Conservation (phyloP, 768 basidiomycete species). For the Termitomyces sp. region DNA sequence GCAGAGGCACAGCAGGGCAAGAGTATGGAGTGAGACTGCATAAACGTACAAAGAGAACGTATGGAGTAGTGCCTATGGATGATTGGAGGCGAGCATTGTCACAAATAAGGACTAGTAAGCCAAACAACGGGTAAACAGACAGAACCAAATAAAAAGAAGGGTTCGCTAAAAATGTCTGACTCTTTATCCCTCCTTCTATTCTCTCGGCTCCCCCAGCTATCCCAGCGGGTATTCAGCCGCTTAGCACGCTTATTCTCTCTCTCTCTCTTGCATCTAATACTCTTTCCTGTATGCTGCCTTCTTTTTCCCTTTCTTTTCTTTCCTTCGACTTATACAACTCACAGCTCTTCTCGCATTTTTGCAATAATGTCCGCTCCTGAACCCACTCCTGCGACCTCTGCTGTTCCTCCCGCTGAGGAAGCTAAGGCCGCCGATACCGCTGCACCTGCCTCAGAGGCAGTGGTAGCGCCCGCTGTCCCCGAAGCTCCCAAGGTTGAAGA, state of each 20-base stretch:
- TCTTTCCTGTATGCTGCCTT: slow-evolving; percentile 40
- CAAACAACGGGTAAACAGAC: slow-evolving; percentile 42
- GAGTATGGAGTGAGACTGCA: not conserved
- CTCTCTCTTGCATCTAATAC: slow-evolving; percentile 57
- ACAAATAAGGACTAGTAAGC: slow-evolving; percentile 29
- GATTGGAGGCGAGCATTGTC: slow-evolving; percentile 16
- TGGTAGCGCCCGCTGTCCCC: slow-evolving; percentile 48
- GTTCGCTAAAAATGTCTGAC: slow-evolving; percentile 30
- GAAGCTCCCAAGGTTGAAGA: slow-evolving; percentile 44
- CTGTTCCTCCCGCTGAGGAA: slow-evolving; percentile 49
- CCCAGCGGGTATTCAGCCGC: slow-evolving; percentile 18
- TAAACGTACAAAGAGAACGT: not conserved
- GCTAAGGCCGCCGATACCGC: slow-evolving; percentile 44
- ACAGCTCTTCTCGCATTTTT: slow-evolving; percentile 55
- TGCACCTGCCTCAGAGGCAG: slow-evolving; percentile 29
- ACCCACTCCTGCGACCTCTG: slow-evolving; percentile 39
- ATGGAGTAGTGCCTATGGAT: not conserved
- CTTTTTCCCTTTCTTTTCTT: slow-evolving; percentile 8
- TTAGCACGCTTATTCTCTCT: slow-evolving; percentile 46
- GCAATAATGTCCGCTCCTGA: slow-evolving; percentile 85
- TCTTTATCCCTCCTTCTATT: slow-evolving; percentile 57
- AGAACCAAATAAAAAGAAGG: slow-evolving; percentile 43
- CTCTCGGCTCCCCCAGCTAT: slow-evolving; percentile 36
- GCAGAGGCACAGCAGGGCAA: not conserved
- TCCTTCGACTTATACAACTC: slow-evolving; percentile 12